Conservation (phyloP, 169 alveolate genomes). For the Eimeria tenella region DNA sequence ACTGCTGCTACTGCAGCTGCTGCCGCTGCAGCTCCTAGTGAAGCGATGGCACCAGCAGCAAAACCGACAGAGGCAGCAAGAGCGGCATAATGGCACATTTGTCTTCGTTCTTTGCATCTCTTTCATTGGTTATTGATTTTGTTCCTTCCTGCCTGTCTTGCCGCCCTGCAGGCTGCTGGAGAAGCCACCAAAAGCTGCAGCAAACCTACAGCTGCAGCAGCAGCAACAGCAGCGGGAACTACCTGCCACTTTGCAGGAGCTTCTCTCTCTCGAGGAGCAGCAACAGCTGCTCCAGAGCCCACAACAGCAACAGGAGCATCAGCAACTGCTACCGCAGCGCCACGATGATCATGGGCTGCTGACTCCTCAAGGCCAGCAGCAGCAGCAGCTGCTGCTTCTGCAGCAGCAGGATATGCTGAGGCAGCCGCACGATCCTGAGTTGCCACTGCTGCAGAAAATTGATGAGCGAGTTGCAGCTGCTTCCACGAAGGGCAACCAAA, state of each 20-base stretch:
- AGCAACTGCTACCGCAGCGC: slow-evolving; percentile 36
- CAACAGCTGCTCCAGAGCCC: slow-evolving; percentile 45
- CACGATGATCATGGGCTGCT: neutral
- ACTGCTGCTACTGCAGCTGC: neutral
- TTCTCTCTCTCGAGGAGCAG: slow-evolving; percentile 30
- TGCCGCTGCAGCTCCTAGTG: neutral
- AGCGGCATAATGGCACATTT: too few species aligned
- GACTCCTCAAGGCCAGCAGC: neutral
- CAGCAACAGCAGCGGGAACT: slow-evolving; percentile 18
- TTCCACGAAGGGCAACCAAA: neutral
- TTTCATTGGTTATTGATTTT: neutral
- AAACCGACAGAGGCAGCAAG: too few species aligned
- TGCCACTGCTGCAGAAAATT: slow-evolving; percentile 51
- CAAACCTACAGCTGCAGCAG: neutral
- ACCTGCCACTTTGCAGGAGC: slow-evolving; percentile 39
- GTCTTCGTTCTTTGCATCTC: too few species aligned
- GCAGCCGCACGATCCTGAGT: neutral
- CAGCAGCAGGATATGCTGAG: neutral
- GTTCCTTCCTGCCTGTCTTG: neutral
- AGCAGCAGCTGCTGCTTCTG: neutral
- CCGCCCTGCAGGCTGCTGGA: slow-evolving; percentile 12
- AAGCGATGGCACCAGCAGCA: too few species aligned
- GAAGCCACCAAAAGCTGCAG: neutral
- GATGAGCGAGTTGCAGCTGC: slow-evolving; percentile 13
- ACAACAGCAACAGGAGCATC: slow-evolving; percentile 25